Base-by-base conservation (phyloP, 2,329 filamentous ascomycete genomes). In the Akanthomyces dipterigenus region DNA sequence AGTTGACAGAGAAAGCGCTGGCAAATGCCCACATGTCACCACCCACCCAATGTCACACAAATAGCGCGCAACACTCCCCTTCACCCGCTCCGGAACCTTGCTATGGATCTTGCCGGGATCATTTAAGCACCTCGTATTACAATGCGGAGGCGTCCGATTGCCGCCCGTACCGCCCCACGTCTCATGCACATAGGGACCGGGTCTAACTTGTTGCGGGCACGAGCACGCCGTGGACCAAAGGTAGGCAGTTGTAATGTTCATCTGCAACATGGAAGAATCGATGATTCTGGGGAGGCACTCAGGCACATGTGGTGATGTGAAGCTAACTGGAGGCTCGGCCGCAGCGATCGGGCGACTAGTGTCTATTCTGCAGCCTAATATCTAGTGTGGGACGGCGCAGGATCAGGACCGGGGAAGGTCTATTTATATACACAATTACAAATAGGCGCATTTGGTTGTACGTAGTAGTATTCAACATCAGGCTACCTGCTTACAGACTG, bases 81-180 rank as follows among this genome's bases (percentile, higher is more conserved):
- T 28, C 20, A 54, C 18, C 51, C 51, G 24, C 51, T 40, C 20
- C 11, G 22, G 40, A 49, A 26, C 31, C 43, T 49, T 18, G 6
- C 43, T 38, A 57, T 57, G 55, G 55, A 57, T 49, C 55, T 38
- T n/a, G 45, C 55, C 45, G 31, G 55, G 55, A 48, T 57, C 31
- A 46, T 34, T 26, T 45, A 16, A 46, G 40, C 38, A 57, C 55
- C 55, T 57, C 55, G 55, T 57, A 57, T 57, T 57, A 38, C 55
- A 57, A 40, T 57, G 55, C 55, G 55, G 55, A 57, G 55, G 55
- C 55, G 55, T 57, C 45, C 55, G 55, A 57, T 57, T 57, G 55
- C 55, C 55, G 43, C 43, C 43, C 55, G 55, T 57, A 49, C 43
- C 45, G 55, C 55, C 55, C 55, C 55, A 57, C 55, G 55, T 49